Base-by-base conservation (phyloP, 371 early-diverging fungal species). In the Lichtheimia hyalospora region DNA sequence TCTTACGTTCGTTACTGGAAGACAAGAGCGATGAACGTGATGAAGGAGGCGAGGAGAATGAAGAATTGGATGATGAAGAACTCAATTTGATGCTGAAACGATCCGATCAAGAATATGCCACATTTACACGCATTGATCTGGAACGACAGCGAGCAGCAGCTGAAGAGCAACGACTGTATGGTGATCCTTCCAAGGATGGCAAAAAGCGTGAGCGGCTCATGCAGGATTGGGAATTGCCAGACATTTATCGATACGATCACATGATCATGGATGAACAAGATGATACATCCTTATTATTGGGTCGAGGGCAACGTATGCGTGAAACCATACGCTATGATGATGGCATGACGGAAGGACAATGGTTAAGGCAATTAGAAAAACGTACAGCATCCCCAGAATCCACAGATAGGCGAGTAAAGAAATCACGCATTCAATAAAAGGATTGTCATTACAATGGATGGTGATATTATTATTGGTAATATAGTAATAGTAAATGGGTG, bases 301-400 rank as follows among this genome's bases (percentile, higher is more conserved):
- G 92, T 8, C 85, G 95, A 50, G 90, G 92, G 5, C 86, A 86
- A 49, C 77, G 94, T 24, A 72, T 67, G n/a, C 84, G 89, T 40
- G 84, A 84, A 5, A 77, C 70, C 39, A 89, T 96, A 5, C 75
- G 82, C 10, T 97, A 98, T 69, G 92, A 92, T 66, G 97, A 98
- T 64, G 93, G 91, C 0, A 71, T 97, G 71, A 94, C 94, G 0
- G 98, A 98, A 60, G 95, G 95, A 58, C 95, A 98, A 74, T 98
- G 89, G 88, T 62, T 94, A 23, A 56, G 62, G 3, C 55, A 51
- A 21, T 27, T 62, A 15, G 62, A 62, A 20, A 50, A 27, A 15
- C 49, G 46, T 21, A 46, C 18, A 46, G 18, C n/a, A 21, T 18
- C 46, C 5, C 46, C 46, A 46, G 46, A 46, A 10, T n/a, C 46